These are phyloP conservation scores for Xylaria sp. DNA, from an alignment of 2,329 filamentous ascomycete genomes.

Conservation along the genomic window DNA sequence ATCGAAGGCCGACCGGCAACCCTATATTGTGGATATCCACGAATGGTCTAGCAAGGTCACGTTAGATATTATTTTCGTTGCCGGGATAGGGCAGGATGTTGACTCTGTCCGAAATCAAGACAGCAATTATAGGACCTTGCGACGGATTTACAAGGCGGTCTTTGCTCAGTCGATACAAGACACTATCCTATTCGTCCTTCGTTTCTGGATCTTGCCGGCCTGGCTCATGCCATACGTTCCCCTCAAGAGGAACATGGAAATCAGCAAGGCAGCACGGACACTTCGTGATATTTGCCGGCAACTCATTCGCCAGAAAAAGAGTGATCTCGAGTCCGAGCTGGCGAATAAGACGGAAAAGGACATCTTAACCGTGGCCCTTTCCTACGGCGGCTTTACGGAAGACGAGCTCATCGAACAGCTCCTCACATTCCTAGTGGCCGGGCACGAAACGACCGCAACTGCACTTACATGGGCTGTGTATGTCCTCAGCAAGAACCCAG, in stretches of 20 bases:
- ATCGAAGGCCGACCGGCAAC: constrained; percentile 1
- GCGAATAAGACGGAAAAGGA: constrained; percentile 26
- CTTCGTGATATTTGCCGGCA: constrained; percentile 26
- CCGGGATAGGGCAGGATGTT: constrained; percentile 22
- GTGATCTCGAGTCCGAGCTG: constrained; percentile 24
- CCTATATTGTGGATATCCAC: constrained; percentile 16
- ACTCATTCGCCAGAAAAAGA: constrained; percentile 28
- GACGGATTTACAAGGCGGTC: constrained; percentile 21
- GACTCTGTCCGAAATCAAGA: constrained; percentile 27
- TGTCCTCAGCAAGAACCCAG: constrained; percentile 19
- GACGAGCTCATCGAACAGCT: constrained; percentile 30
- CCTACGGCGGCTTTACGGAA: constrained; percentile 28
- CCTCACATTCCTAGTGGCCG: constrained; percentile 27
- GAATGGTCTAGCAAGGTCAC: constrained; percentile 27
- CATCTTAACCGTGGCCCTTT: constrained; percentile 29
- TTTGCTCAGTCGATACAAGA: constrained; percentile 16
- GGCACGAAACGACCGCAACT: constrained; percentile 28
- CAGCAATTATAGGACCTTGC: constrained; percentile 16
- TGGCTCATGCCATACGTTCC: constrained; percentile 21
- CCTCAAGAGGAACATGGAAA: constrained; percentile 18
- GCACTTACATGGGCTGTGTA: constrained; percentile 27
- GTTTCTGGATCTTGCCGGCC: constrained; percentile 18
- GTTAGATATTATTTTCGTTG: constrained; percentile 28
- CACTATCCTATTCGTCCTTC: constrained; percentile 20
- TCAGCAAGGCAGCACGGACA: constrained; percentile 10